phyloP scores from a whole-genome alignment of 441 rosid species.

The Rhodomyrtus psidioides region DNA sequence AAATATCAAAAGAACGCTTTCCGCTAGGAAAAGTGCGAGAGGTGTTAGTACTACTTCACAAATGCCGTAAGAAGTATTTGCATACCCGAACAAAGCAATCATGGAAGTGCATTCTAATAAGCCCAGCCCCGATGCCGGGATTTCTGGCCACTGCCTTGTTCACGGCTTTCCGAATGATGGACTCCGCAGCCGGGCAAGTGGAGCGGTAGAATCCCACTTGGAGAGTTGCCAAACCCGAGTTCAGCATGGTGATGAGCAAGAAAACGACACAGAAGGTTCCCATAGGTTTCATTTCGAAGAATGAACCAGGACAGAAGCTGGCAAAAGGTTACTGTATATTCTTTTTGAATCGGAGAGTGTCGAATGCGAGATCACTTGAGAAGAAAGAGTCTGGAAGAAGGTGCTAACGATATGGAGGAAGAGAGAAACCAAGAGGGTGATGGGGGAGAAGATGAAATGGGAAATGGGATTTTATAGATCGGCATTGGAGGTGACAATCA shows the following conservation, averaged over 20 bases:
- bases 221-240: not conserved
- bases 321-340: not conserved
- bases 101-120: not conserved
- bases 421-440: not conserved
- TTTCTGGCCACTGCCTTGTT: not conserved
- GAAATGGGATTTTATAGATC: not conserved
- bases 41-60: not conserved
- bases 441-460: not conserved
- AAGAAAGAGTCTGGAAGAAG: not conserved
- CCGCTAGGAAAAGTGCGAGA: not conserved
- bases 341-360: not conserved
- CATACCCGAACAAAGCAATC: not conserved
- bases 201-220: not conserved
- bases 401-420: not conserved
- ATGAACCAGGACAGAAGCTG: not conserved
- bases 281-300: not conserved
- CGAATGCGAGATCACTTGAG: not conserved
- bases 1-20: not conserved
- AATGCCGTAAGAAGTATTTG: not conserved
- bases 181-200: not conserved
- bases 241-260: not conserved
- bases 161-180: not conserved
- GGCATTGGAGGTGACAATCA: not conserved
- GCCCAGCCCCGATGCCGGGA: not conserved
- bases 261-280: not conserved